Base-by-base conservation (phyloP, 805 yeast species). In the Nakazawaea pomicola region DNA sequence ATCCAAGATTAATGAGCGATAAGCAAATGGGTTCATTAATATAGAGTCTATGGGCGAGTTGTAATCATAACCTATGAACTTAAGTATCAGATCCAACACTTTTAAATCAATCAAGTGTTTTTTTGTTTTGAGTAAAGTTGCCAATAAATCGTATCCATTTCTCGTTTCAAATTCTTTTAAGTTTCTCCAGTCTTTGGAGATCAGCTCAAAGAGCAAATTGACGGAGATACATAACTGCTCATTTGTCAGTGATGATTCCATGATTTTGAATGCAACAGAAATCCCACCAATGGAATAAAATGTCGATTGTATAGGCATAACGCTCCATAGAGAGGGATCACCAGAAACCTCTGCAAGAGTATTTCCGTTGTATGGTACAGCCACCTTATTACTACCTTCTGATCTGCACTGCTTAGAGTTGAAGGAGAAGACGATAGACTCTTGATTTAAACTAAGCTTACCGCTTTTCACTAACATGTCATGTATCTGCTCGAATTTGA, bases 141-240 rank as follows among this genome's bases (percentile, higher is more conserved):
- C 70, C 1, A 83, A 53, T 3, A 80, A 67, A 19, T 76, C 76
- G 50, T 77, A 83, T 1, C 89, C 89, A 47, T 72, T 73, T 3
- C 65, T 62, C 14, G 69, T 63, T 48, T 80, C 86, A 52, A 82
- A 74, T 45, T 80, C 87, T 36, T 71, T 70, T 21, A 66, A 57
- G 39, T 72, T 60, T 30, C 79, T 62, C 72, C 80, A 68, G 45
- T 74, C 68, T 23, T 62, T 60, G n/a, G 63, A 55, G 9, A 80
- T 53, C 1, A 74, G 34, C 11, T 55, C 53, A 24, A 80, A 65
- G 3, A 80, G 56, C 0, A 74, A 42, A 2, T 61, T 54, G 6
- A 79, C 45, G 1, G 70, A 51, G 5, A 53, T 48, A 10, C 58
- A 54, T 8, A 76, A 48, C 1, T 57, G 51, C 1, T 53, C 52